Base-by-base conservation (phyloP, 306 rosid species). In the Aeschynomene evenia region DNA sequence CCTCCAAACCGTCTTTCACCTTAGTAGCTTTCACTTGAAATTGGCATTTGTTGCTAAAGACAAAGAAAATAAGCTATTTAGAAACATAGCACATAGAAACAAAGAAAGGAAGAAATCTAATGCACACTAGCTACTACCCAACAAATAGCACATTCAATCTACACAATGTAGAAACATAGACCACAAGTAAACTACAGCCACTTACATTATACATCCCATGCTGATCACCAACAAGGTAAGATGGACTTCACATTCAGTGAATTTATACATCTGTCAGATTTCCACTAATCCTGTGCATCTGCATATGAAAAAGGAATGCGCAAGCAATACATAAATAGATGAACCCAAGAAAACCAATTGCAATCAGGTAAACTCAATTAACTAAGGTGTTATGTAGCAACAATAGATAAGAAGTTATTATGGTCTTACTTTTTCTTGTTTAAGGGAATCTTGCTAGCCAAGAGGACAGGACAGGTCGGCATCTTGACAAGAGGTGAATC, bases 401-500 rank as follows among this genome's bases (percentile, higher is more conserved):
- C 26, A 48, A 16, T 68, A 48, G 51, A 71, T 26, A n/a, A 61
- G 11, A 46, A 66, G 51, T 68, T 48, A n/a, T n/a, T n/a, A 68
- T 52, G 74, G 65, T 80, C 85, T 81, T 66, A 63, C 74, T 49
- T 63, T n/a, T n/a, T 22, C 66, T 68, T 64, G 53, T 60, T 14
- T 64, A 42, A 2, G 19, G 12, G 19, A 59, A 54, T 62, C 49
- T 40, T 8, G 52, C 37, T 48, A 34, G 57, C 56, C 54, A 53
- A 55, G 73, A 63, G 21, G 70, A 29, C 55, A 66, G 68, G 29
- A 63, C 4, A 16, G 53, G 10, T 15, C 52, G n/a, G 59, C 50
- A 58, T 91, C 81, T 59, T 83, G 89, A 81, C 97, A 91, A 71
- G 92, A 71, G 68, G 85, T 15, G 62, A 88, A 83, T 63, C 66